phyloP scores from a whole-genome alignment of 2,329 filamentous ascomycete species.

The Cercospora zeina region DNA sequence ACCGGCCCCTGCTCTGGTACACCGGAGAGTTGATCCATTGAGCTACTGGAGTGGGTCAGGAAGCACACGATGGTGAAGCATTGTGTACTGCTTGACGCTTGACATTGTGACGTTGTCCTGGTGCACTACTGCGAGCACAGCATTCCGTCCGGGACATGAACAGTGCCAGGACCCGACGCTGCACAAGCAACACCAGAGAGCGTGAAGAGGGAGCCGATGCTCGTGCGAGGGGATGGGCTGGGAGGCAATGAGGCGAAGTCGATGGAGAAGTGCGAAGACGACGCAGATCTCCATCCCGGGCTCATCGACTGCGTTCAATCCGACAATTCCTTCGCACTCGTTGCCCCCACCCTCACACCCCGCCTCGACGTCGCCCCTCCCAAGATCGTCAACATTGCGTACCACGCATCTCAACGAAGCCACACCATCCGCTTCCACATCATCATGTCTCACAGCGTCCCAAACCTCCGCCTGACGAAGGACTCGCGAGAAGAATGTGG shows the following conservation, averaged over 20 bases:
- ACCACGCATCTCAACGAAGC: background rate
- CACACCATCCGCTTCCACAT: background rate
- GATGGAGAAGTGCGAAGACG: background rate
- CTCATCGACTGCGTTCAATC: background rate
- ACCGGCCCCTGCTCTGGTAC: background rate
- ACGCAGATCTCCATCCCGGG: background rate
- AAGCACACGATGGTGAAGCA: too few relatives aligned
- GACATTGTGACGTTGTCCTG: too few relatives aligned
- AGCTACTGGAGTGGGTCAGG: background rate
- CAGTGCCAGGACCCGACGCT: too few relatives aligned
- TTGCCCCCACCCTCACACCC: too few relatives aligned
- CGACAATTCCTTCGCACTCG: background rate
- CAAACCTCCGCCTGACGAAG: background rate
- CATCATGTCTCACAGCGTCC: background rate
- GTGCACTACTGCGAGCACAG: too few relatives aligned
- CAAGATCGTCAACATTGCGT: background rate
- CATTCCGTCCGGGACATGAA: too few relatives aligned
- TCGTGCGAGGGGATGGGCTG: background rate
- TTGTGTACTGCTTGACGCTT: too few relatives aligned
- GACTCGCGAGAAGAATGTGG: background rate
- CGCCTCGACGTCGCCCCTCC: background rate
- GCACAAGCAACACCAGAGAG: background rate
- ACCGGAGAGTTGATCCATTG: background rate
- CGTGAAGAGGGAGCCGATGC: background rate
- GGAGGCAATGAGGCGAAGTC: background rate